A percentile compares a stretch with the other conserved stretches of the same genome.
Conservation (phyloP, 345 rosid genomes). For the Noccaea bulbosa region DNA sequence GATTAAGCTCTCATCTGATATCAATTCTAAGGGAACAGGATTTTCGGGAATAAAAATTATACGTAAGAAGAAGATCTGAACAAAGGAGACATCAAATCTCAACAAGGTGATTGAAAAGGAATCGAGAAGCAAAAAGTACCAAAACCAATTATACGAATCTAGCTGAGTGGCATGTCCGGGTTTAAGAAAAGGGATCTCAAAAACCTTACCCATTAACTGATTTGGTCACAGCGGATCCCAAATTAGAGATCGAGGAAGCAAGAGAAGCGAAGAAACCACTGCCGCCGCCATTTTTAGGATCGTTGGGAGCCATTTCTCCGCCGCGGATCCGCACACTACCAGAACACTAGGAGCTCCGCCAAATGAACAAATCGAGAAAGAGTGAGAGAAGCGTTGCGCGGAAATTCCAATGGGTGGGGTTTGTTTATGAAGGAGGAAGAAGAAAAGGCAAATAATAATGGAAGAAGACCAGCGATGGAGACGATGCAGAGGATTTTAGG, state of each 20-base stretch:
- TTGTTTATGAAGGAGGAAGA: conserved; percentile 12
- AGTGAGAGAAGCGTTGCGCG: background rate
- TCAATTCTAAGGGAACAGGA: conserved; percentile 2
- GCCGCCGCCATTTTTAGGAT: conserved; percentile 58
- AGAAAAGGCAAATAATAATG: conserved; percentile 29
- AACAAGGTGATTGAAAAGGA: background rate
- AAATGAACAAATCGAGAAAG: conserved; percentile 11
- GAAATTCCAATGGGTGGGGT: conserved; percentile 10
- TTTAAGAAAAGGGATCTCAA: conserved; percentile 40
- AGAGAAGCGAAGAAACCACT: conserved; percentile 88
- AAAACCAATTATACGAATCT: conserved; percentile 14
- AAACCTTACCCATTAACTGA: conserved; percentile 84
- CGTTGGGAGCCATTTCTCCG: conserved; percentile 67
- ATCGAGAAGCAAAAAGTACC: background rate
- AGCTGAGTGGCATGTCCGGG: conserved; percentile 33
- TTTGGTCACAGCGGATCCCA: conserved; percentile 80
- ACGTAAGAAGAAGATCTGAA: conserved; percentile 11
- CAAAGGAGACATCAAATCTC: background rate
- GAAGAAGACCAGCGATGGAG: conserved; percentile 45
- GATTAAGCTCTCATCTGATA: conserved; percentile 13
- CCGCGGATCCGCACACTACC: conserved; percentile 12
- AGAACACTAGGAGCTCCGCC: conserved; percentile 20
- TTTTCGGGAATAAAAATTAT: background rate
- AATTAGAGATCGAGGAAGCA: conserved; percentile 71
- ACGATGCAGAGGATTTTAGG: conserved; percentile 38